Conservation (phyloP, 176 grass and related monocot species). For the Thinopyrum elongatum region DNA sequence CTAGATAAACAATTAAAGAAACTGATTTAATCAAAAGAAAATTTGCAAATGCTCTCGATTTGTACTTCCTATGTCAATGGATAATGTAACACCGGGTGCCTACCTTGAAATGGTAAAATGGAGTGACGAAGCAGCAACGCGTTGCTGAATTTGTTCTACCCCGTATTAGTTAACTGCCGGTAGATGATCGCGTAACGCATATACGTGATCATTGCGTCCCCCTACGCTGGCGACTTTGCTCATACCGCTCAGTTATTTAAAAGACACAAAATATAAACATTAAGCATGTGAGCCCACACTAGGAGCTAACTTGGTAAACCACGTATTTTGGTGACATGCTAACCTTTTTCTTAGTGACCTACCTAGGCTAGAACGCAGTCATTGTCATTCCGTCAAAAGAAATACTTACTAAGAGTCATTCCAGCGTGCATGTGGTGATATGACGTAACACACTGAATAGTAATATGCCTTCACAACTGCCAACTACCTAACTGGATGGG, state of each 20-base stretch:
- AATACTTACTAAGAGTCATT: not conserved
- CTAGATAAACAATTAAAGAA: too few relatives aligned
- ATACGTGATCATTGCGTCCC: not conserved
- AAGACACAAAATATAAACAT: not conserved
- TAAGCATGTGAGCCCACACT: not conserved
- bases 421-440: slow-evolving; percentile 1
- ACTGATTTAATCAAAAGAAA: too few relatives aligned
- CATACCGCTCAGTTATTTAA: not conserved
- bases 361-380: slow-evolving; percentile 4
- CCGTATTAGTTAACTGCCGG: not conserved
- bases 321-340: not conserved
- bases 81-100: not conserved
- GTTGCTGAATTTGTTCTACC: not conserved
- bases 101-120: not conserved
- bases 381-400: not conserved
- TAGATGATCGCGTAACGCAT: not conserved
- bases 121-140: not conserved
- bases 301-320: not conserved
- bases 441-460: not conserved
- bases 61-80: too few relatives aligned
- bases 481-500: not conserved
- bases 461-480: not conserved
- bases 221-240: not conserved
- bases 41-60: too few relatives aligned
- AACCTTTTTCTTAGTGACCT: not conserved